Evolutionary conservation across 495 filamentous ascomycete species (phyloP).

Genomic region (Polyplosphaeria fusca): DNA sequence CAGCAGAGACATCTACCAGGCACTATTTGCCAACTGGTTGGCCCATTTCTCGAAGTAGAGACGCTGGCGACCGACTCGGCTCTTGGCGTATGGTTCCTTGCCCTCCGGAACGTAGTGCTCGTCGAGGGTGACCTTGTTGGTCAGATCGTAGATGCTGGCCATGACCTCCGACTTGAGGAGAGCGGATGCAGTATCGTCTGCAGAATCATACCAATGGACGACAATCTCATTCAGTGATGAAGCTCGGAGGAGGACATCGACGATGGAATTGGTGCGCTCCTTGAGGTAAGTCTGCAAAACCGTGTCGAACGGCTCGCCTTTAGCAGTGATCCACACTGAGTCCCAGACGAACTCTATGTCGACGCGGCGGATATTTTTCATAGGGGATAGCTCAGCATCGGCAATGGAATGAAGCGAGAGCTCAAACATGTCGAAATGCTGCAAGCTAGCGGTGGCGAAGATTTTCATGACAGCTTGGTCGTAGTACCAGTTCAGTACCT

Average conservation of each 20-base stretch:
- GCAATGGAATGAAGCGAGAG: constrained; percentile 10
- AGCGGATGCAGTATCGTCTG: constrained; percentile 9
- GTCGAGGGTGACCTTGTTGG: constrained; percentile 4
- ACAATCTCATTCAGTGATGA: constrained; percentile 13
- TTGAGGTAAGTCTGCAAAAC: constrained; percentile 15
- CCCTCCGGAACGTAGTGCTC: constrained; percentile 20
- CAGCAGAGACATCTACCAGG: no score
- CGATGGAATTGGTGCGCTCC: constrained; percentile 10
- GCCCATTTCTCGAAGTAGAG: constrained; percentile 16
- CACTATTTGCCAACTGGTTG: no score
- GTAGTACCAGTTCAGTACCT: constrained; percentile 31
- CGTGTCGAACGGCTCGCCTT: neutral
- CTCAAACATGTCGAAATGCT: constrained; percentile 27
- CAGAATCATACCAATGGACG: constrained; percentile 28
- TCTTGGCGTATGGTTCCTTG: constrained; percentile 10
- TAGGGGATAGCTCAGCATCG: constrained; percentile 24
- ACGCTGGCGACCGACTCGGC: constrained; percentile 11
- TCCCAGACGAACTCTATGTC: constrained; percentile 31
- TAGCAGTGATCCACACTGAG: constrained; percentile 15
- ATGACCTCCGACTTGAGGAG: constrained; percentile 8
- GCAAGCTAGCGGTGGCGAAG: constrained; percentile 26
- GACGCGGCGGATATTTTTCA: constrained; percentile 25
- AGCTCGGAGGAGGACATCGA: constrained; percentile 14
- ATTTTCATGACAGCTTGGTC: constrained; percentile 23
- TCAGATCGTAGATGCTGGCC: constrained; percentile 5